These are phyloP conservation scores for Trifolium subterraneum DNA, from an alignment of 306 rosid genomes.

Conservation along the genomic window DNA sequence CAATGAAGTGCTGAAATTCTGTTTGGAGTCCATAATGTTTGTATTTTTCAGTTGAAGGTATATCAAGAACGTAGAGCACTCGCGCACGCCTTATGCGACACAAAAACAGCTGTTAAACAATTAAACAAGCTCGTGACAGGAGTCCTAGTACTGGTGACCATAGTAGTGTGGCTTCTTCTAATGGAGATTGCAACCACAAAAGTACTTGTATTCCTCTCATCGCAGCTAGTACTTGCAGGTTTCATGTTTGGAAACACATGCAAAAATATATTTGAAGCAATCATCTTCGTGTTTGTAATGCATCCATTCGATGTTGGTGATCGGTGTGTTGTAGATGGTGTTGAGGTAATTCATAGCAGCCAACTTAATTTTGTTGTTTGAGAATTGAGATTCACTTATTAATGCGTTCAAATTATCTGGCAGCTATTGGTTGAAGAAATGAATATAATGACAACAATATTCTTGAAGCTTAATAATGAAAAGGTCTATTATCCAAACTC, in stretches of 20 bases:
- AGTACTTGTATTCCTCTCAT: conserved; percentile 76
- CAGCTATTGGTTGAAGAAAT: conserved; percentile 95
- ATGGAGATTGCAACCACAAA: conserved; percentile 89
- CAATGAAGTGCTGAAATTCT: conserved; percentile 6
- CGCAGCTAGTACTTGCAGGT: conserved; percentile 75
- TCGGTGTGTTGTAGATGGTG: conserved; percentile 82
- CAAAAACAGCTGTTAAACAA: conserved; percentile 91
- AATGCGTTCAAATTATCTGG: conserved; percentile 20
- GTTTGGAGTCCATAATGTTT: conserved; percentile 30
- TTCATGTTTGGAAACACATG: conserved; percentile 95
- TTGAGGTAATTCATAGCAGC: conserved; percentile 60
- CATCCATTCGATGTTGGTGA: conserved; percentile 98
- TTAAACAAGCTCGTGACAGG: conserved; percentile 72
- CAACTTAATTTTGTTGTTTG: conserved; percentile 2
- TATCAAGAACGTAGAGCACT: conserved; percentile 82
- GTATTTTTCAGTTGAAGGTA: conserved; percentile 71
- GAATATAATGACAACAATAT: conserved; percentile 87
- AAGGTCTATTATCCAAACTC: conserved; percentile 91
- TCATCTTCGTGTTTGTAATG: conserved; percentile 91
- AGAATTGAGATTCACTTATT: conserved; percentile 30
- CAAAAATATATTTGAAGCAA: conserved; percentile 85
- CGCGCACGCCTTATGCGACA: conserved; percentile 83
- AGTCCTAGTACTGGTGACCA: conserved; percentile 54
- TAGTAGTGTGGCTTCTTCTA: conserved; percentile 80
- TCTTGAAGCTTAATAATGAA: conserved; percentile 83